phyloP scores from a whole-genome alignment of 306 rosid genomes.

The Prunus salicina region DNA sequence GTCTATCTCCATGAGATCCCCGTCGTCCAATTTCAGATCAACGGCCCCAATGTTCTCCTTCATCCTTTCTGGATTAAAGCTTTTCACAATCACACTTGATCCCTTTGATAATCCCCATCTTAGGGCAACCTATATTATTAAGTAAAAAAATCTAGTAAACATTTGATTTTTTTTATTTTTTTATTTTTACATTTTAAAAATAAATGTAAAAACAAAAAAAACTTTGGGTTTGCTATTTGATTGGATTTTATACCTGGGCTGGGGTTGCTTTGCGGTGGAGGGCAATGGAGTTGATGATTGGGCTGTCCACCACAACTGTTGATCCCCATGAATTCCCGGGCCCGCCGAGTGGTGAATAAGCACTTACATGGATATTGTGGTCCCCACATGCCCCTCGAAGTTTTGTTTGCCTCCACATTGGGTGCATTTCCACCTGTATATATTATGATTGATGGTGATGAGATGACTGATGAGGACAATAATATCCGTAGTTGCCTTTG shows the following conservation, averaged over 20 bases:
- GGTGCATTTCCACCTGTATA: slow-evolving; percentile 85
- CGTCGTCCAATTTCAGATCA: slow-evolving; percentile 54
- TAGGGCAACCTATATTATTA: slow-evolving; percentile 58
- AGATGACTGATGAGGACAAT: background rate
- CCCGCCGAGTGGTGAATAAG: slow-evolving; percentile 88
- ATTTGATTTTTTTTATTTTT: background rate
- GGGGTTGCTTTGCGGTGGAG: slow-evolving; percentile 58
- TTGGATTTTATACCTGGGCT: slow-evolving; percentile 53
- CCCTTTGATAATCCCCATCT: slow-evolving; percentile 77
- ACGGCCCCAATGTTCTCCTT: slow-evolving; percentile 59
- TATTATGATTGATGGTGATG: background rate
- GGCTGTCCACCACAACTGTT: slow-evolving; percentile 58
- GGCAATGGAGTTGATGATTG: slow-evolving; percentile 63
- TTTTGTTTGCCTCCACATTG: slow-evolving; percentile 78
- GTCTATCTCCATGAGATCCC: slow-evolving; percentile 57
- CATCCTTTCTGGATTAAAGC: slow-evolving; percentile 66
- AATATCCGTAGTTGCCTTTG: no score
- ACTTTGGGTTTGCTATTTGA: background rate
- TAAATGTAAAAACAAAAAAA: background rate
- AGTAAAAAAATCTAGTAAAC: background rate
- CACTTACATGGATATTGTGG: slow-evolving; percentile 72
- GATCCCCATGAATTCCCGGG: slow-evolving; percentile 97
- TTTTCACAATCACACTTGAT: slow-evolving; percentile 85
- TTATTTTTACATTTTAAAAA: no score
- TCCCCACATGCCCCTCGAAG: slow-evolving; percentile 58